Base-by-base conservation (phyloP, 2,329 filamentous ascomycete species). In the Endothia cerciana region DNA sequence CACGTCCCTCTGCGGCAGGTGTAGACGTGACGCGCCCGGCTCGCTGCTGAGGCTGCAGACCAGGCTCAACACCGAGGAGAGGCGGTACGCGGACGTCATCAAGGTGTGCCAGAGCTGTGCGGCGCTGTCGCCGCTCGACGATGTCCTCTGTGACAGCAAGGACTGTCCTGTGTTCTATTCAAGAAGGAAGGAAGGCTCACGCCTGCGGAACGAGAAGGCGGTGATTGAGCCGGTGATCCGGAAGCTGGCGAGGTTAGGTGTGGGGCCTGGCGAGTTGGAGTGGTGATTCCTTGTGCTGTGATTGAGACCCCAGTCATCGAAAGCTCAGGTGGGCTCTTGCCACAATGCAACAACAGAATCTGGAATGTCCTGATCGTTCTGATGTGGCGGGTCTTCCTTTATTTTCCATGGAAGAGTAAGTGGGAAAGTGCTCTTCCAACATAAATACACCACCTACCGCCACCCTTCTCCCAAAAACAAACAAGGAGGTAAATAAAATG, bases 141-240 rank as follows among this genome's bases (percentile, higher is more conserved):
- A 91, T 41, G 89, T 97, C n/a, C 83, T 78, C 49, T 99, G 95
- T 74, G 93, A 97, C 74, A 97, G 91, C 76, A 88, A 91, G 75
- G 94, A 97, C 77, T 99, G 95, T 74, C 91, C 94, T 0, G 92
- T 97, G 0, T 98, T 97, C 71, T 98, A 97, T 78, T 89, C 89
- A 40, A 79, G 92, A 17, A 84, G 87, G 62, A 90, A 88, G 75
- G 88, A 91, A 74, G 77, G 76, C 28, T 82, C 83, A 11, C 81
- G 78, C 70, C 75, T 82, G 56, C 73, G 76, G 43, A 75, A 75
- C 2, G 80, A 83, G 73, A 79, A 74, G 71, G 73, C 72, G 56
- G 72, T 76, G 19, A 69, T 76, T 11, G 76, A 75, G 68, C 76
- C 76, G 13, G 74, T 78, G 33, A 62, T 81, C 10, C 71, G 70